Evolutionary conservation across 768 basidiomycete species (phyloP).

Genomic region (Phanerochaete carnosa): DNA sequence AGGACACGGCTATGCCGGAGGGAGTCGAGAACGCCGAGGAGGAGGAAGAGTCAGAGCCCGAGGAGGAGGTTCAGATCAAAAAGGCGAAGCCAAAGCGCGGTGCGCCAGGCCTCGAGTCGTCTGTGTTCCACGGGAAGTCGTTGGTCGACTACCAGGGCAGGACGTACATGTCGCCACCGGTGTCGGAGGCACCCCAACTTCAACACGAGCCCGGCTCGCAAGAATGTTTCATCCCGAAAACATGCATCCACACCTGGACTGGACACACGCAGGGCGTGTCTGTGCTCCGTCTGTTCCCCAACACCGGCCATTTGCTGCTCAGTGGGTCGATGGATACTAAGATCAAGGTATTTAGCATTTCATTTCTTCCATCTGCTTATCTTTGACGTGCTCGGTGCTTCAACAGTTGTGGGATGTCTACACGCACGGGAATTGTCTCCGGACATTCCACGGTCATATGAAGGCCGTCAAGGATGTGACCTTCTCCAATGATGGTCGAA

Average conservation of each 20-base stretch:
- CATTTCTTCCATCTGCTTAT: background rate
- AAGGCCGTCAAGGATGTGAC: constrained; percentile 96
- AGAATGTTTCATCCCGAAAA: constrained; percentile 93
- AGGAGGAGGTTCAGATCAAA: constrained; percentile 55
- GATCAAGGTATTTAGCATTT: constrained; percentile 68
- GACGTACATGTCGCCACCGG: constrained; percentile 94
- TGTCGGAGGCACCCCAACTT: constrained; percentile 85
- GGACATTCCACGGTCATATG: constrained; percentile 95
- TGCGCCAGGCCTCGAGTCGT: constrained; percentile 83
- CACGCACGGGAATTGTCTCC: constrained; percentile 91
- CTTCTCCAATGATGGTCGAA: constrained; percentile 90
- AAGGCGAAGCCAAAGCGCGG: constrained; percentile 80
- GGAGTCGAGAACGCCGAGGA: constrained; percentile 46
- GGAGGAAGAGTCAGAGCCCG: constrained; percentile 61
- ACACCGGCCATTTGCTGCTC: constrained; percentile 88
- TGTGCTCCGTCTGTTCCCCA: constrained; percentile 89
- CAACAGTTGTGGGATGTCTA: constrained; percentile 97
- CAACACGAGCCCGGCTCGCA: constrained; percentile 76
- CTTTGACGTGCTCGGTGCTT: background rate
- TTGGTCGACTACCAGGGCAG: constrained; percentile 97
- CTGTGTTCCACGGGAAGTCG: constrained; percentile 95
- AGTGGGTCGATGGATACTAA: constrained; percentile 98
- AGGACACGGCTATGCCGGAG: constrained; percentile 52
- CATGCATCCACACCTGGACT: constrained; percentile 96
- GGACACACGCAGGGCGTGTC: constrained; percentile 97